These are phyloP conservation scores for Alternaria sp. DNA, from an alignment of 2,329 filamentous ascomycete species.

Conservation along the genomic window DNA sequence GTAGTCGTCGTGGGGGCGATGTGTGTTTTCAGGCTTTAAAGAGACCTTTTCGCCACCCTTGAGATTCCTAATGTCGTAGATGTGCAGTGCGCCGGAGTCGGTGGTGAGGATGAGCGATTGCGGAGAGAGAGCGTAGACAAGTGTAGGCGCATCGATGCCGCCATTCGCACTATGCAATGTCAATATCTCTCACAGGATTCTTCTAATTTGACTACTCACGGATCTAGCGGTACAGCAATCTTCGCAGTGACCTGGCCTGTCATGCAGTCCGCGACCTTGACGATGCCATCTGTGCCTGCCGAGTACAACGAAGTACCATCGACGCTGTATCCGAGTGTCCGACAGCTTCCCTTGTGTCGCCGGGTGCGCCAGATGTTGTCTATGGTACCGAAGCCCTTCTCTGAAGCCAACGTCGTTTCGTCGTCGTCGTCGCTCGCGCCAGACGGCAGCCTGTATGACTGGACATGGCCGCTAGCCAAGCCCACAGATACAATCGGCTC, in stretches of 20 bases:
- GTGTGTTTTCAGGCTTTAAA: constrained; percentile 74
- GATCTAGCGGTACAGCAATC: constrained; percentile 72
- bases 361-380: constrained; percentile 86
- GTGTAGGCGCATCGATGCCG: constrained; percentile 74
- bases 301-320: constrained; percentile 75
- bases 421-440: constrained; percentile 59
- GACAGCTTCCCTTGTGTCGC: constrained; percentile 93
- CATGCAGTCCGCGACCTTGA: constrained; percentile 67
- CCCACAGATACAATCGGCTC: constrained; percentile 88
- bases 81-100: constrained; percentile 87
- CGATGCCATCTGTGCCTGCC: constrained; percentile 68
- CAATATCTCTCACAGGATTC: constrained; percentile 5
- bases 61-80: constrained; percentile 79
- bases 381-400: constrained; percentile 75
- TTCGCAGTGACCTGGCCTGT: constrained; percentile 79
- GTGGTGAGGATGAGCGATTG: constrained; percentile 89
- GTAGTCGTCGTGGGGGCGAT: constrained; percentile 90
- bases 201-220: constrained; percentile 28
- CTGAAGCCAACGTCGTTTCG: constrained; percentile 60
- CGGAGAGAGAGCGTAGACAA: constrained; percentile 84
- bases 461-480: constrained; percentile 82
- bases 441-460: constrained; percentile 78
- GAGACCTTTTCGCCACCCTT: constrained; percentile 52
- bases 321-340: constrained; percentile 77
- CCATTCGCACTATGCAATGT: constrained; percentile 51